Conservation (phyloP, 2,329 filamentous ascomycete genomes). For the Colletotrichum siamense region DNA sequence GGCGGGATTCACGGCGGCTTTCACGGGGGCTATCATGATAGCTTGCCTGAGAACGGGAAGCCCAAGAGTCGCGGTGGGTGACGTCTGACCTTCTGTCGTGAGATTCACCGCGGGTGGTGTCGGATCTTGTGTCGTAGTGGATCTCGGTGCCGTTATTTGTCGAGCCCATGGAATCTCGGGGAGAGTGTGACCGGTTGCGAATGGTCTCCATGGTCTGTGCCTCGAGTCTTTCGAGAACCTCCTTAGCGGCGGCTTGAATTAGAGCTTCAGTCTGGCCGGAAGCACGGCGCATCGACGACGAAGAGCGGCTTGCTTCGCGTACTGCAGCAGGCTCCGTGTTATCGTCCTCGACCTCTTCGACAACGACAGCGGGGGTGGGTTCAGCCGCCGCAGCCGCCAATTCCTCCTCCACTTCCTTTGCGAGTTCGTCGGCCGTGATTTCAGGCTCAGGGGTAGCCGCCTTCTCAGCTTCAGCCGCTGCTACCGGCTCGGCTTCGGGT, state of each 20-base stretch:
- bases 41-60: not conserved
- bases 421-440: not conserved
- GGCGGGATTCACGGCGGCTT: not conserved
- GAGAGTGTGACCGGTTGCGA: constrained; percentile 25
- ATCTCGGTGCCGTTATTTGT: constrained; percentile 33
- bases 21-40: not conserved
- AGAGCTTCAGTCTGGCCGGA: constrained; percentile 55
- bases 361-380: not conserved
- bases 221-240: constrained; percentile 54
- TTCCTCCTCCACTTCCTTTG: not conserved
- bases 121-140: constrained; percentile 31
- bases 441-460: not conserved
- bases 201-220: constrained; percentile 31
- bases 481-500: not conserved
- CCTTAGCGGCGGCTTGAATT: constrained; percentile 58
- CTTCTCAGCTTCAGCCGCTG: not conserved
- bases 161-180: constrained; percentile 12
- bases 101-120: constrained; percentile 12
- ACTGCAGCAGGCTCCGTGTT: not conserved
- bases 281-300: constrained; percentile 37
- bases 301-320: constrained; percentile 14
- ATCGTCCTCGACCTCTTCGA: not conserved
- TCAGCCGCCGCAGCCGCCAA: not conserved
- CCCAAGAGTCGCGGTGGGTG: not conserved
- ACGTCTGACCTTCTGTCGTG: constrained; percentile 5